Percentiles rank a stretch among this genome's conserved stretches.
phyloP scores from a whole-genome alignment of 2,329 filamentous ascomycete species.

The Diplodia scrobiculata region DNA sequence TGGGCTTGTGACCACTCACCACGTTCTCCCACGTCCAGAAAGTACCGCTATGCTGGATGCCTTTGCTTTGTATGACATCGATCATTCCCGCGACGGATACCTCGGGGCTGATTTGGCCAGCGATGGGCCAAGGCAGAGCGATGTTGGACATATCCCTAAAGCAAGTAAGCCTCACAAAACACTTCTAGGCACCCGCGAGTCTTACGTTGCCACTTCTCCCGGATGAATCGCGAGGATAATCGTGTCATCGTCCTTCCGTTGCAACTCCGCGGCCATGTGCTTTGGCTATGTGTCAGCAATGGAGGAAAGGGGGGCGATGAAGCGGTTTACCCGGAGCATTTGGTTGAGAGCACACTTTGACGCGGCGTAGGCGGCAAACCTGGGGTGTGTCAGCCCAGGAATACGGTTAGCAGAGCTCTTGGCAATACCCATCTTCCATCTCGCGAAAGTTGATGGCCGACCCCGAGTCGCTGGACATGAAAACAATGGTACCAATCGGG shows the following conservation, averaged over 20 bases:
- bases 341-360: conserved; percentile 62
- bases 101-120: conserved; percentile 55
- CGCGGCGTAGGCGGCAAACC: conserved; percentile 60
- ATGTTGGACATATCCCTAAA: conserved; percentile 58
- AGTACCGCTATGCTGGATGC: conserved; percentile 54
- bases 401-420: conserved; percentile 12
- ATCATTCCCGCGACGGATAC: conserved; percentile 57
- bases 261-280: conserved; percentile 60
- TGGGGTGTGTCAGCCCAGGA: conserved; percentile 17
- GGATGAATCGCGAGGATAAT: conserved; percentile 60
- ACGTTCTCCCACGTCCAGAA: conserved; percentile 61
- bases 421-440: conserved; percentile 55
- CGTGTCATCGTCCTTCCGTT: conserved; percentile 53
- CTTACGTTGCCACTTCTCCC: conserved; percentile 58
- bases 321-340: conserved; percentile 46
- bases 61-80: conserved; percentile 54
- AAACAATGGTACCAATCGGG: conserved; percentile 54
- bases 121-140: conserved; percentile 55
- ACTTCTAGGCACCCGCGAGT: conserved; percentile 5
- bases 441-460: conserved; percentile 55
- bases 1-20: conserved; percentile 40
- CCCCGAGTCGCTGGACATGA: conserved; percentile 62
- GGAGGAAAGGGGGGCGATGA: neutral
- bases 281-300: conserved; percentile 29
- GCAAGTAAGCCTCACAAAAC: neutral